Evolutionary conservation across 768 basidiomycete species (phyloP).

Genomic region (Phlegmacium glaucopus): DNA sequence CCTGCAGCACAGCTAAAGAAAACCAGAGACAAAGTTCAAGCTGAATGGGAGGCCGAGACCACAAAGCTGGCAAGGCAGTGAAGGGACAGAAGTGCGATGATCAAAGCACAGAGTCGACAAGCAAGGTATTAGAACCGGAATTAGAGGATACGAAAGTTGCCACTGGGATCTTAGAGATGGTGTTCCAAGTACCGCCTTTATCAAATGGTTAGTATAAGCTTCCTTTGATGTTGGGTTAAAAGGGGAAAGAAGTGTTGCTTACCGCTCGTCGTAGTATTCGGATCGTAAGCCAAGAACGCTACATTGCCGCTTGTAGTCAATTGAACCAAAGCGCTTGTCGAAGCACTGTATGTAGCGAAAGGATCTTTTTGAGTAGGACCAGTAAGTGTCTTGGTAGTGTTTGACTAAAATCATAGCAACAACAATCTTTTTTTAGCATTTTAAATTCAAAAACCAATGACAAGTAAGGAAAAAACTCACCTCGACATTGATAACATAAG

Average conservation of each 20-base stretch:
- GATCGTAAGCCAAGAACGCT: constrained; percentile 20
- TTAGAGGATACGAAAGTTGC: not conserved
- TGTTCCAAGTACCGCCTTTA: constrained; percentile 6
- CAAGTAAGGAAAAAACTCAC: constrained; percentile 27
- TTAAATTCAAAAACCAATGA: too few relatives aligned
- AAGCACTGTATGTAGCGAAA: constrained; percentile 20
- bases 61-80: too few relatives aligned
- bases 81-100: too few relatives aligned
- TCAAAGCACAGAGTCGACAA: too few relatives aligned
- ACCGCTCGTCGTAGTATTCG: constrained; percentile 21
- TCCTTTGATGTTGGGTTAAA: not conserved
- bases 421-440: too few relatives aligned
- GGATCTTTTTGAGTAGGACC: constrained; percentile 20
- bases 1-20: too few relatives aligned
- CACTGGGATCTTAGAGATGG: constrained; percentile 4
- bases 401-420: too few relatives aligned
- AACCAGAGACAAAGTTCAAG: too few relatives aligned
- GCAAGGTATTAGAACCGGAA: not conserved
- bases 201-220: too few relatives aligned
- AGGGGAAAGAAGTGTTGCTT: not conserved
- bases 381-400: constrained; percentile 24
- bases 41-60: too few relatives aligned
- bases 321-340: constrained; percentile 24
- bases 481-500: constrained; percentile 60
- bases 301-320: constrained; percentile 18